These are phyloP conservation scores for Kalaharituber pfeilii DNA, from an alignment of 2,329 filamentous ascomycete genomes.

Conservation along the genomic window DNA sequence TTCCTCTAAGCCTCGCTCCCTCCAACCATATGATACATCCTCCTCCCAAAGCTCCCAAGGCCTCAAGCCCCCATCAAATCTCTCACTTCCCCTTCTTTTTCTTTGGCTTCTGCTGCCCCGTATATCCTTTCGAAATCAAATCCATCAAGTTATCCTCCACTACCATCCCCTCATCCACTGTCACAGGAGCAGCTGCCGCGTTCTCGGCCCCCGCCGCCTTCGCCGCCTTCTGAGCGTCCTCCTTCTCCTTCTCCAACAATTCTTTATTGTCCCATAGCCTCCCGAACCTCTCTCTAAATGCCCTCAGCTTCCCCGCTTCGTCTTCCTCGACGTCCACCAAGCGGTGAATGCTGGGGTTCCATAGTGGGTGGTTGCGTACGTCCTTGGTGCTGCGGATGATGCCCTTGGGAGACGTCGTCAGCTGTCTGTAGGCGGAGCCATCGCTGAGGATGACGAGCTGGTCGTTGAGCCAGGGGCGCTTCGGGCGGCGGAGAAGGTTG, in stretches of 20 bases:
- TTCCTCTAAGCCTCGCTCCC: too few relatives aligned
- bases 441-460: slow-evolving; percentile 86
- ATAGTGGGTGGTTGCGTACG: slow-evolving; percentile 71
- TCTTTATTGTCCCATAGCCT: slow-evolving; percentile 54
- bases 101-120: too few relatives aligned
- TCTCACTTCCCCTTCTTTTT: too few relatives aligned
- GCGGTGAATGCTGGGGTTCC: slow-evolving; percentile 72
- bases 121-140: too few relatives aligned
- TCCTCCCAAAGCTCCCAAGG: too few relatives aligned
- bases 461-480: slow-evolving; percentile 91
- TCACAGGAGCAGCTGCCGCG: slow-evolving; percentile 20
- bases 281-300: slow-evolving; percentile 74
- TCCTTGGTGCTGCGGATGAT: slow-evolving; percentile 54
- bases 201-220: slow-evolving; percentile 29
- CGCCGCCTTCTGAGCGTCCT: slow-evolving; percentile 40
- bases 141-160: neutral
- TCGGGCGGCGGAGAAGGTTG: slow-evolving; percentile 70
- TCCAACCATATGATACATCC: too few relatives aligned
- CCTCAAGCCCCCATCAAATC: too few relatives aligned
- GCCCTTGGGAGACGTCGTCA: slow-evolving; percentile 53
- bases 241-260: slow-evolving; percentile 25
- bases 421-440: slow-evolving; percentile 65
- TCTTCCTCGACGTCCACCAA: slow-evolving; percentile 83
- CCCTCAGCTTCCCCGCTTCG: slow-evolving; percentile 74
- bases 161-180: neutral